Evolutionary conservation across 2,329 filamentous ascomycete genomes (phyloP).

Genomic region (Pestalotiopsis fici): DNA sequence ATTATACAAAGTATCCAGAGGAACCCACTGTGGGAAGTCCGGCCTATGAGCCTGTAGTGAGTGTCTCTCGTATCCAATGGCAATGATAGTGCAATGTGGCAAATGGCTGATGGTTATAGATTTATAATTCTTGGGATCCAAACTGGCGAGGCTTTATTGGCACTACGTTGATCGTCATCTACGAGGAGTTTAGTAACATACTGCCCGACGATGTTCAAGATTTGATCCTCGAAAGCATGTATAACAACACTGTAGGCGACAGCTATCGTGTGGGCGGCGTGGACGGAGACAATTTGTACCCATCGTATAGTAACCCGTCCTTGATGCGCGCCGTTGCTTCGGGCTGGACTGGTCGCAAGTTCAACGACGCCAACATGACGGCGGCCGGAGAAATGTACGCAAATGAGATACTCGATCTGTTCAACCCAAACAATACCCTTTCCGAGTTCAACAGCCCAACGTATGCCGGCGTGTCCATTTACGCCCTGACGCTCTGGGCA

Average conservation of each 20-base stretch:
- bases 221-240: slow-evolving; percentile 45
- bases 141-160: slow-evolving; percentile 57
- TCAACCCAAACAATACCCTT: slow-evolving; percentile 47
- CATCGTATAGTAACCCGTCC: slow-evolving; percentile 47
- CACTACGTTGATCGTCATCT: slow-evolving; percentile 48
- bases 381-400: slow-evolving; percentile 47
- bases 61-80: not conserved
- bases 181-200: slow-evolving; percentile 49
- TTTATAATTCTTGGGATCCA: slow-evolving; percentile 52
- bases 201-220: slow-evolving; percentile 17
- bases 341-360: slow-evolving; percentile 47
- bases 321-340: slow-evolving; percentile 54
- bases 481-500: slow-evolving; percentile 48
- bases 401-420: slow-evolving; percentile 47
- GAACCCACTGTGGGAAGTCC: slow-evolving; percentile 47
- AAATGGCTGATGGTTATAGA: not conserved
- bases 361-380: slow-evolving; percentile 52
- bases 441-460: slow-evolving; percentile 39
- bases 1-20: slow-evolving; percentile 47
- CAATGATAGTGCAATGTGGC: not conserved
- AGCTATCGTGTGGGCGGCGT: slow-evolving; percentile 53
- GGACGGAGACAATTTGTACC: slow-evolving; percentile 53
- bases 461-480: slow-evolving; percentile 53
- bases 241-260: slow-evolving; percentile 50
- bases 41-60: slow-evolving; percentile 38